These are phyloP conservation scores for Carnegiea gigantea DNA, from an alignment of 179 eudicot genomes.

Conservation along the genomic window DNA sequence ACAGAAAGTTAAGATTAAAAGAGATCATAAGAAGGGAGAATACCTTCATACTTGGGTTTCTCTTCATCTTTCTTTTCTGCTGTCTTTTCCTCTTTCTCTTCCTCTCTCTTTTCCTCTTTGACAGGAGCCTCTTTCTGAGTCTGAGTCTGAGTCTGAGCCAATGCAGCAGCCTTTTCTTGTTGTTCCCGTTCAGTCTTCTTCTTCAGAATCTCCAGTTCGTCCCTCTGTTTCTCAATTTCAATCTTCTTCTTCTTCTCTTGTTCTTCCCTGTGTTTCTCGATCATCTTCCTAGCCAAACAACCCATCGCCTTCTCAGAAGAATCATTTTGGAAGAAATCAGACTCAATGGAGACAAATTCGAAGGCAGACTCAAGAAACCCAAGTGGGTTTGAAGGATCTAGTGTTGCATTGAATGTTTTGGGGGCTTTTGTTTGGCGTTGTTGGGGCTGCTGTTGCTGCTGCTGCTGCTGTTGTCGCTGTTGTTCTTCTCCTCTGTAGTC, in stretches of 20 bases:
- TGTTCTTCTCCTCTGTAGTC: slow-evolving; percentile 1
- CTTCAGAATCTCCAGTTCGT: slow-evolving; percentile 20
- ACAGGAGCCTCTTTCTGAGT: neutral
- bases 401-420: slow-evolving; percentile 32
- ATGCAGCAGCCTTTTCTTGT: slow-evolving; percentile 17
- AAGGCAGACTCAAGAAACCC: slow-evolving; percentile 56
- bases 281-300: slow-evolving; percentile 29
- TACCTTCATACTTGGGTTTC: slow-evolving; percentile 38
- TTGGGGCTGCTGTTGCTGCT: neutral
- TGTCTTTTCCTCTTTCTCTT: slow-evolving; percentile 18
- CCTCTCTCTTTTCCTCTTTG: slow-evolving; percentile 15
- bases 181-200: slow-evolving; percentile 1
- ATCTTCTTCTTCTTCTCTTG: slow-evolving; percentile 23
- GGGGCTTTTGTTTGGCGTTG: neutral
- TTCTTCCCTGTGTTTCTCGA: slow-evolving; percentile 35
- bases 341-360: slow-evolving; percentile 53
- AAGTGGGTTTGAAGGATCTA: slow-evolving; percentile 60
- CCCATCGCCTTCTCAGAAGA: slow-evolving; percentile 36
- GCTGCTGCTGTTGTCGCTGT: neutral
- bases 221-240: slow-evolving; percentile 24
- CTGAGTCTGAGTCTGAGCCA: neutral
- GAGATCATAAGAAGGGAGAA: neutral
- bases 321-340: slow-evolving; percentile 46
- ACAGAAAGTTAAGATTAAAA: neutral
- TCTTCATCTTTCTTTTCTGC: slow-evolving; percentile 20